phyloP scores from a whole-genome alignment of 139 green algal species.

The Bryopsis sp. region DNA sequence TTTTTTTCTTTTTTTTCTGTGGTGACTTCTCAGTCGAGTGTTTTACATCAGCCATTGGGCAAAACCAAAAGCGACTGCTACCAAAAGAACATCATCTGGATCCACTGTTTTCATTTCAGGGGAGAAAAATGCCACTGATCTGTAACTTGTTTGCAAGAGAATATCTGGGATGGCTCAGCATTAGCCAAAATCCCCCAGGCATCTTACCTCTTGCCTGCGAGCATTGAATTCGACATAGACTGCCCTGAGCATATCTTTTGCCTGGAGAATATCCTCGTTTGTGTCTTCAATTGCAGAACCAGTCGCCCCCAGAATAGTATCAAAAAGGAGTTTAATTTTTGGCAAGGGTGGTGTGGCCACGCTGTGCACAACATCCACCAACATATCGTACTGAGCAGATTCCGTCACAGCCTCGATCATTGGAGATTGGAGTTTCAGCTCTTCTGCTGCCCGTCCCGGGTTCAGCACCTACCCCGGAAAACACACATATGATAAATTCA shows the following conservation, averaged over 20 bases:
- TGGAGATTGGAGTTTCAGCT: conserved; percentile 15
- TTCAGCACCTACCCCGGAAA: not conserved
- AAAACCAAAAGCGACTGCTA: too few relatives aligned
- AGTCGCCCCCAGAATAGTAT: conserved; percentile 16
- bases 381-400: conserved; percentile 14
- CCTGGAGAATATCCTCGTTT: conserved; percentile 2
- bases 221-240: conserved; percentile 15
- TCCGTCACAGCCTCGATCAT: conserved; percentile 7
- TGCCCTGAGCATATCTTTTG: not conserved
- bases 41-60: too few relatives aligned
- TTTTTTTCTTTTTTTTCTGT: too few relatives aligned
- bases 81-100: too few relatives aligned
- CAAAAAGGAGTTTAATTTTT: conserved; percentile 13
- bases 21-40: too few relatives aligned
- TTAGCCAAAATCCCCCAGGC: too few relatives aligned
- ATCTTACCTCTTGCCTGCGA: conserved; percentile 12
- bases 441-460: conserved; percentile 14
- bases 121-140: too few relatives aligned
- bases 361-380: conserved; percentile 19
- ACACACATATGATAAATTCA: conserved; percentile 6
- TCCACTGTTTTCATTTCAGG: too few relatives aligned
- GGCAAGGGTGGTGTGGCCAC: conserved; percentile 10
- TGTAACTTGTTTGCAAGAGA: too few relatives aligned
- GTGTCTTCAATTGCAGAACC: conserved; percentile 18
- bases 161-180: too few relatives aligned